Conservation (phyloP, 176 grass and related monocot species). For the Bromus sterilis region DNA sequence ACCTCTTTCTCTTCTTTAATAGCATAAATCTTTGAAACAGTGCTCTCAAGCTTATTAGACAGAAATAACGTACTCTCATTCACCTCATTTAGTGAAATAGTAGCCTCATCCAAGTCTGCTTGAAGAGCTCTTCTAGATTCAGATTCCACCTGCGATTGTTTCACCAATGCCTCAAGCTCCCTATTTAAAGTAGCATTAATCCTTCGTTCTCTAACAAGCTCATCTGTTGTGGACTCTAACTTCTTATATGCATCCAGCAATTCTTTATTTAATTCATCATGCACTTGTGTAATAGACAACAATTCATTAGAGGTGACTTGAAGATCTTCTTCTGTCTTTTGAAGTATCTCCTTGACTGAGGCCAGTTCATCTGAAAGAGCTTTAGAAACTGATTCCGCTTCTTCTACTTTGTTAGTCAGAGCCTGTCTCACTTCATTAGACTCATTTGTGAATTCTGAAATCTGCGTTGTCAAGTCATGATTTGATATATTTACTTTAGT, state of each 20-base stretch:
- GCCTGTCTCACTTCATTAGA: slow-evolving; percentile 45
- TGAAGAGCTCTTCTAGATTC: slow-evolving; percentile 61
- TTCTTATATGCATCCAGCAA: slow-evolving; percentile 75
- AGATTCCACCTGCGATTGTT: slow-evolving; percentile 56
- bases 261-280: slow-evolving; percentile 58
- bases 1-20: slow-evolving; percentile 72
- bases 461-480: slow-evolving; percentile 49
- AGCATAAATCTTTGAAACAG: slow-evolving; percentile 40
- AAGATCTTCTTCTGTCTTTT: slow-evolving; percentile 55
- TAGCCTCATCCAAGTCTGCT: slow-evolving; percentile 76
- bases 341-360: slow-evolving; percentile 46
- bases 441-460: slow-evolving; percentile 59
- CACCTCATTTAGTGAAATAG: slow-evolving; percentile 76
- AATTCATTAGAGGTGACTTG: slow-evolving; percentile 47
- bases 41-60: slow-evolving; percentile 61
- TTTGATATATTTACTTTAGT: slow-evolving; percentile 50
- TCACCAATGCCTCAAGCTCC: slow-evolving; percentile 66
- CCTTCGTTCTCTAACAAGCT: slow-evolving; percentile 75
- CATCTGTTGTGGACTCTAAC: slow-evolving; percentile 50
- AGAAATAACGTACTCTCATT: slow-evolving; percentile 71
- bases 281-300: slow-evolving; percentile 35
- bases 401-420: slow-evolving; percentile 48
- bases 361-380: slow-evolving; percentile 60
- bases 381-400: slow-evolving; percentile 57
- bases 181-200: slow-evolving; percentile 59